These are phyloP conservation scores for Xylaria nigripes DNA, from an alignment of 495 filamentous ascomycete genomes.

Conservation along the genomic window DNA sequence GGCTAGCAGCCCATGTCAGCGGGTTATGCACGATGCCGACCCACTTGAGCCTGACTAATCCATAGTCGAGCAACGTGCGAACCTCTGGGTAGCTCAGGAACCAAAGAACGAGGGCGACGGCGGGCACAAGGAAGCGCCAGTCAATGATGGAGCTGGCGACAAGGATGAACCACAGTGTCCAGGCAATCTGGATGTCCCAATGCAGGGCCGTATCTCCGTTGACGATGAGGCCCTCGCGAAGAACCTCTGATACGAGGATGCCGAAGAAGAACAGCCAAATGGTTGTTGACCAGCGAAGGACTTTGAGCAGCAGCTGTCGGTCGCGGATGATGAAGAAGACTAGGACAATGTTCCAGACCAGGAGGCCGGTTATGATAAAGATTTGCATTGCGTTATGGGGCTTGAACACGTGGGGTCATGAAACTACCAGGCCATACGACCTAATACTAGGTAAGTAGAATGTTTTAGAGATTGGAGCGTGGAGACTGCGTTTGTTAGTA, in stretches of 20 bases:
- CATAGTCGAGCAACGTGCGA: slow-evolving; percentile 8
- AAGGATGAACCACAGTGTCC: slow-evolving; percentile 6
- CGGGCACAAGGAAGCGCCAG: slow-evolving; percentile 5
- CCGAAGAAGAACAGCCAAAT: slow-evolving; percentile 10
- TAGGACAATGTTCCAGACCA: slow-evolving; percentile 11
- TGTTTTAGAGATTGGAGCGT: too few relatives aligned
- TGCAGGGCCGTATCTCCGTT: slow-evolving; percentile 1
- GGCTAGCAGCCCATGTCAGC: neutral
- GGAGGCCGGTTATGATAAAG: slow-evolving; percentile 2
- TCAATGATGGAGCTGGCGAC: neutral
- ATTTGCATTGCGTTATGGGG: neutral
- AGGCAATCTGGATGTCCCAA: slow-evolving; percentile 4
- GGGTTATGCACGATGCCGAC: slow-evolving; percentile 11
- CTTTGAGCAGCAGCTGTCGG: slow-evolving; percentile 2
- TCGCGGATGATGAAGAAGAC: slow-evolving; percentile 1
- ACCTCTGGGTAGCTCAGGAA: slow-evolving; percentile 7
- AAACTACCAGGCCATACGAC: too few relatives aligned
- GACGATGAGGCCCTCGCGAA: slow-evolving; percentile 11
- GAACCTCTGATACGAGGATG: slow-evolving; percentile 1
- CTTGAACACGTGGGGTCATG: neutral
- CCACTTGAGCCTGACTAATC: slow-evolving; percentile 13
- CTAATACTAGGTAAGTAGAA: too few relatives aligned
- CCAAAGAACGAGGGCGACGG: neutral
- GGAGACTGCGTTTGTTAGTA: too few relatives aligned
- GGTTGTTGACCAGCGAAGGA: slow-evolving; percentile 8